Evolutionary conservation across 106 monocot species (phyloP).

Genomic region (Allium fistulosum): DNA sequence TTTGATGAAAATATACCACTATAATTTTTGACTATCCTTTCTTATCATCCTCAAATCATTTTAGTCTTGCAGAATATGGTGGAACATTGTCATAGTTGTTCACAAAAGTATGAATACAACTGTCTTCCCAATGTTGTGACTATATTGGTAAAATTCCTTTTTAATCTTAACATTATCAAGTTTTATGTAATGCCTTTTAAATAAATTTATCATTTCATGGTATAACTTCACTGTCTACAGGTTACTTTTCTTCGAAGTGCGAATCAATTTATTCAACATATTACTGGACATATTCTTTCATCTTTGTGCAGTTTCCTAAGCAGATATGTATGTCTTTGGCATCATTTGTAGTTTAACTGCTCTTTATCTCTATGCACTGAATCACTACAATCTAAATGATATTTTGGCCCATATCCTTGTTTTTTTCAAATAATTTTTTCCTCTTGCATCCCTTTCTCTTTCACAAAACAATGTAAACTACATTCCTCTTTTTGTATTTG

Average conservation of each 20-base stretch:
- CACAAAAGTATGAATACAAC: background rate
- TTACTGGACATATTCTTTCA: conserved; percentile 41
- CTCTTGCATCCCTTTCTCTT: too few species aligned
- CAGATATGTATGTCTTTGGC: conserved; percentile 37
- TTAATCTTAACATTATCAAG: background rate
- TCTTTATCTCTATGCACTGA: background rate
- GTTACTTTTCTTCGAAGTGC: conserved; percentile 35
- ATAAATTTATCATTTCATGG: too few species aligned
- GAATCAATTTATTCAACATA: conserved; percentile 45
- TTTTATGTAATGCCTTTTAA: too few species aligned
- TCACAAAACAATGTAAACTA: too few species aligned
- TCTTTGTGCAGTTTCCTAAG: conserved; percentile 27
- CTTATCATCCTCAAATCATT: background rate
- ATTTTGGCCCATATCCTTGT: too few species aligned
- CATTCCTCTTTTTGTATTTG: too few species aligned
- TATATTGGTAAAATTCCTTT: conserved; percentile 28
- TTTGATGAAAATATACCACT: too few species aligned
- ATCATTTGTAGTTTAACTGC: background rate
- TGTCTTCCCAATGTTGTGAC: conserved; percentile 32
- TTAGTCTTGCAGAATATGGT: conserved; percentile 9
- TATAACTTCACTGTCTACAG: conserved; percentile 21
- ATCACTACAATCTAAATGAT: background rate
- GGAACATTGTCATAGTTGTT: conserved; percentile 9
- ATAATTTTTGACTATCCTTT: background rate
- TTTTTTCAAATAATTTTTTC: too few species aligned